Evolutionary conservation across 768 basidiomycete genomes (phyloP).

Genomic region (Nevesoporus exiguus): DNA sequence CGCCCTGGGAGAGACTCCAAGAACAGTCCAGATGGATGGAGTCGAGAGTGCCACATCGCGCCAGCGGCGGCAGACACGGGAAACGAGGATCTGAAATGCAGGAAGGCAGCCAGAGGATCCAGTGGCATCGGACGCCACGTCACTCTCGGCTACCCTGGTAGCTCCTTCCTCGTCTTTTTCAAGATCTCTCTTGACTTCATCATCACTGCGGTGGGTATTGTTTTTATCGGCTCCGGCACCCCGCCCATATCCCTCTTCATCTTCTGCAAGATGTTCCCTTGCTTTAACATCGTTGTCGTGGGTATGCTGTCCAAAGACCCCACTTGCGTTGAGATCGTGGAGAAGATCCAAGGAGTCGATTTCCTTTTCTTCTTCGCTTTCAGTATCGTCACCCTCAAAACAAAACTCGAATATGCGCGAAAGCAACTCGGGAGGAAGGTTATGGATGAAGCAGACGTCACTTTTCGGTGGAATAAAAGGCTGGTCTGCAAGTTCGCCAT

Average conservation of each 20-base stretch:
- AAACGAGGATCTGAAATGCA: constrained; percentile 44
- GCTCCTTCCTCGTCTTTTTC: constrained; percentile 25
- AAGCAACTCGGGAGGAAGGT: constrained; percentile 55
- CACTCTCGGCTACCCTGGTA: background rate
- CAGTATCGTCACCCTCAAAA: constrained; percentile 30
- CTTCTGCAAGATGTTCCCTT: constrained; percentile 20
- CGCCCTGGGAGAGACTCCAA: constrained; percentile 26
- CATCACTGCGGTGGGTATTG: background rate
- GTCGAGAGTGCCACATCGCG: constrained; percentile 49
- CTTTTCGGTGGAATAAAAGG: constrained; percentile 46
- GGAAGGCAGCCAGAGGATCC: constrained; percentile 8
- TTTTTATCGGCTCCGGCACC: background rate
- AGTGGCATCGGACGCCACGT: background rate
- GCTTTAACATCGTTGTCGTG: too few species aligned
- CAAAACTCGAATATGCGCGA: constrained; percentile 53
- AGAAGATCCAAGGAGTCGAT: background rate
- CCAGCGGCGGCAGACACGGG: constrained; percentile 48
- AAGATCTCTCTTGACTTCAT: background rate
- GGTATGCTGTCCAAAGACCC: too few species aligned
- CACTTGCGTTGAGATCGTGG: background rate
- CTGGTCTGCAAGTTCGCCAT: constrained; percentile 31
- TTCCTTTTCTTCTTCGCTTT: constrained; percentile 16
- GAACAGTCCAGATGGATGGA: constrained; percentile 53
- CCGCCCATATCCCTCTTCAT: constrained; percentile 4
- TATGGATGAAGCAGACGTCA: constrained; percentile 44